These are phyloP conservation scores for Phyllosticta citriasiana DNA, from an alignment of 2,329 filamentous ascomycete species.

Conservation along the genomic window DNA sequence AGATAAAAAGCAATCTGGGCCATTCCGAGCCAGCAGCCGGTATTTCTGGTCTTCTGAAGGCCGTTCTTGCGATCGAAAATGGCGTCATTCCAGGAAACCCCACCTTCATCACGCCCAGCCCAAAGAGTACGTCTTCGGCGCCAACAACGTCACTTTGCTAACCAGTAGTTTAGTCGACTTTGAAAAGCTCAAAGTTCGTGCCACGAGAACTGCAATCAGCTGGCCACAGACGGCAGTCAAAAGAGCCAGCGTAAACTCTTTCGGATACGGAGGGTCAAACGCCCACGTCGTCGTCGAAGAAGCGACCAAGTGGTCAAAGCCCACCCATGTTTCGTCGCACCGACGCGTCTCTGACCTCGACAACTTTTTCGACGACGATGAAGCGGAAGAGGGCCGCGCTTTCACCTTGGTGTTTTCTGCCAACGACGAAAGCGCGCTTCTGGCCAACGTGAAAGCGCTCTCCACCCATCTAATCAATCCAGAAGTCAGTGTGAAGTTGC, in stretches of 20 bases:
- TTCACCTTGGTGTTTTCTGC: constrained; percentile 9
- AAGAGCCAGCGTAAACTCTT: constrained; percentile 17
- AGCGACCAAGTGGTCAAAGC: background rate
- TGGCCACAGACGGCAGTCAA: constrained; percentile 13
- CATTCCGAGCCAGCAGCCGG: constrained; percentile 22
- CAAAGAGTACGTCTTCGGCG: background rate
- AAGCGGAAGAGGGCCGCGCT: background rate
- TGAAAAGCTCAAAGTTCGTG: background rate
- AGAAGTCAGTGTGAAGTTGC: constrained; percentile 1
- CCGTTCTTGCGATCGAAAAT: constrained; percentile 18
- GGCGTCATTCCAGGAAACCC: constrained; percentile 17
- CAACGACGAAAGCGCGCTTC: constrained; percentile 10
- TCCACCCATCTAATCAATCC: constrained; percentile 11
- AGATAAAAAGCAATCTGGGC: constrained; percentile 23
- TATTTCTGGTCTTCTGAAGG: constrained; percentile 21
- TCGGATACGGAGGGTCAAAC: constrained; percentile 20
- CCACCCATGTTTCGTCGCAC: constrained; percentile 4
- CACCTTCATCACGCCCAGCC: constrained; percentile 3
- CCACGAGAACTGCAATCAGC: background rate
- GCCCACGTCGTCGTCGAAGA: constrained; percentile 18
- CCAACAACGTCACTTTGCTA: background rate
- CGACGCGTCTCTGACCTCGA: constrained; percentile 2
- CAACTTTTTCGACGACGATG: constrained; percentile 7
- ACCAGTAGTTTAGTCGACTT: background rate
- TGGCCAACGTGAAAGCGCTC: background rate